Percentiles rank a stretch among this genome's conserved stretches.
These are phyloP conservation scores for Neurospora discreta DNA, from an alignment of 495 filamentous ascomycete genomes.

Conservation along the genomic window DNA sequence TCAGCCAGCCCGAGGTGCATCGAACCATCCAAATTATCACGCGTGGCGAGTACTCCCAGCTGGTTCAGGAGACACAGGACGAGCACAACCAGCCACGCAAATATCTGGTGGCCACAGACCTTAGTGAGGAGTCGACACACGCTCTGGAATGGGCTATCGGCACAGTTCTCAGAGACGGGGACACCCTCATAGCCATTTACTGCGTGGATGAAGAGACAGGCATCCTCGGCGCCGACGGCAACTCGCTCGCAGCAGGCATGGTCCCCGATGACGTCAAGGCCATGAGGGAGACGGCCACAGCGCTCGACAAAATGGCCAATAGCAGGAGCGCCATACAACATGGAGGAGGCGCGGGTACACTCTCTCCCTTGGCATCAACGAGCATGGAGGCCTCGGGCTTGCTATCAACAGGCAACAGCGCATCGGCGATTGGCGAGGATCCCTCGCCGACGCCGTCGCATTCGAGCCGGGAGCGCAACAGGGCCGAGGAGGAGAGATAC, in stretches of 20 bases:
- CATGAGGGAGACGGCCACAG: conserved; percentile 59
- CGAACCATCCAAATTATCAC: conserved; percentile 80
- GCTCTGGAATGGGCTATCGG: conserved; percentile 96
- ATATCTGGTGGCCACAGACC: conserved; percentile 85
- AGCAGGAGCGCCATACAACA: conserved; percentile 18
- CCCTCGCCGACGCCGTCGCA: conserved; percentile 29
- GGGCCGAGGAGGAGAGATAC: conserved; percentile 65
- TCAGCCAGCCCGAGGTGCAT: conserved; percentile 60
- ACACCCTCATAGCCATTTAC: conserved; percentile 86
- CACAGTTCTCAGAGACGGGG: conserved; percentile 86
- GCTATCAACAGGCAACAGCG: conserved; percentile 10
- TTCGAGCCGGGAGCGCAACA: conserved; percentile 29
- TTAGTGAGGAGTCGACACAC: conserved; percentile 87
- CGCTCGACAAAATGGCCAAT: conserved; percentile 33
- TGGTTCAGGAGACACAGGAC: conserved; percentile 64
- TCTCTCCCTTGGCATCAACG: neutral
- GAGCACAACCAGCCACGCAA: conserved; percentile 67
- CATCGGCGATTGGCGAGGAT: conserved; percentile 12
- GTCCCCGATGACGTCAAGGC: conserved; percentile 43
- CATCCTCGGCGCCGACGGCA: conserved; percentile 25
- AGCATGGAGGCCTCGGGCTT: conserved; percentile 9
- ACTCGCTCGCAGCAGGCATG: neutral
- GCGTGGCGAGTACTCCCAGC: conserved; percentile 66
- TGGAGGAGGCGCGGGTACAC: conserved; percentile 11
- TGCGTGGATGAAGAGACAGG: conserved; percentile 79